Conservation (phyloP, 768 basidiomycete genomes). For the Boletus reticulatus region DNA sequence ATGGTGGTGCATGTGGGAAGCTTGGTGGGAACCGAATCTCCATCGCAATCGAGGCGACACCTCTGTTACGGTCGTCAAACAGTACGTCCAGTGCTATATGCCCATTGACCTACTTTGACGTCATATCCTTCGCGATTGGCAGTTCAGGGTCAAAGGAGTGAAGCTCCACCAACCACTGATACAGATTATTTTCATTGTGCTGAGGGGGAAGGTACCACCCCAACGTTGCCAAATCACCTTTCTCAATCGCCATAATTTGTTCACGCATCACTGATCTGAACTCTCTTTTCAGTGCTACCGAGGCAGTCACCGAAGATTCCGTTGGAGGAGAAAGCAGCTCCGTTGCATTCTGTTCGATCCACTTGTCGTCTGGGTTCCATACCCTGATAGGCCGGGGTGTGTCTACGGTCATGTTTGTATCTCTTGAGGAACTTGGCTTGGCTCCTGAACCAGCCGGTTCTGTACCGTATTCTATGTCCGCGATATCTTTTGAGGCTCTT, state of each 20-base stretch:
- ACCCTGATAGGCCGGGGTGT: conserved; percentile 21
- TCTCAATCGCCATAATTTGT: conserved; percentile 46
- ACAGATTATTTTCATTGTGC: conserved; percentile 64
- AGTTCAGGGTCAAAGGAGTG: conserved; percentile 64
- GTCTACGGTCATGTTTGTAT: not conserved
- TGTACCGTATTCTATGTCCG: not conserved
- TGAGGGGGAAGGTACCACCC: conserved; percentile 74
- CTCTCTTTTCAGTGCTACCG: conserved; percentile 60
- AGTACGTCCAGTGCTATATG: not conserved
- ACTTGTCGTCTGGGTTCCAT: conserved; percentile 54
- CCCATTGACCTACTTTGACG: conserved; percentile 37
- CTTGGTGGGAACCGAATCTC: conserved; percentile 68
- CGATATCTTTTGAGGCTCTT: not conserved
- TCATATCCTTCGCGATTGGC: conserved; percentile 62
- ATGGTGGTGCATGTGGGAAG: conserved; percentile 70
- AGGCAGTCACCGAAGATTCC: conserved; percentile 52
- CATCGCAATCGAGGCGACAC: conserved; percentile 64
- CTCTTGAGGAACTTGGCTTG: not conserved
- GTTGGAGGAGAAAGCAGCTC: conserved; percentile 59
- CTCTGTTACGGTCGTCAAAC: conserved; percentile 30
- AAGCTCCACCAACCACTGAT: conserved; percentile 73
- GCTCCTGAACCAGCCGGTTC: too few species aligned
- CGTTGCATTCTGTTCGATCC: conserved; percentile 43
- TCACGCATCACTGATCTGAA: conserved; percentile 59
- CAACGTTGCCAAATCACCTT: conserved; percentile 41